Percentiles rank a stretch among this genome's conserved stretches.
phyloP scores from a whole-genome alignment of 768 basidiomycete species.

The Podaxis pistillaris region DNA sequence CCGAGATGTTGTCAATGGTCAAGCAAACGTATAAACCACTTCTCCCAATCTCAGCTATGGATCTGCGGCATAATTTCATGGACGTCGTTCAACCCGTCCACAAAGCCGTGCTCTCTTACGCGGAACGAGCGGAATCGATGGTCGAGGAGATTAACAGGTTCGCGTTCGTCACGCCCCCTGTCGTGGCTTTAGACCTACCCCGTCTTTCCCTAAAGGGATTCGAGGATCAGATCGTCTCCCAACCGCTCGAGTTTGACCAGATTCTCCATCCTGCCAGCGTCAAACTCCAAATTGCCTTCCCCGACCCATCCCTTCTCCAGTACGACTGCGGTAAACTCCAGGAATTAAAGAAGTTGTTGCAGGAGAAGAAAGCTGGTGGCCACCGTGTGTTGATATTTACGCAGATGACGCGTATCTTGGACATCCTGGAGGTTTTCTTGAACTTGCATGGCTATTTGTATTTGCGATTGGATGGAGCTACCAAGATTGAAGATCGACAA shows the following conservation, averaged over 20 bases:
- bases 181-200: constrained; percentile 74
- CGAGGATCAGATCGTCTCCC: constrained; percentile 24
- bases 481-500: constrained; percentile 92
- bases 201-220: constrained; percentile 53
- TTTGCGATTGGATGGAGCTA: constrained; percentile 90
- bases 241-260: constrained; percentile 56
- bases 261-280: constrained; percentile 72
- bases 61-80: constrained; percentile 37
- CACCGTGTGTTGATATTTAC: constrained; percentile 95
- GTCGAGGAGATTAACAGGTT: constrained; percentile 61
- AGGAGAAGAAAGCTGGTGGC: constrained; percentile 81
- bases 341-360: constrained; percentile 71
- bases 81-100: constrained; percentile 43
- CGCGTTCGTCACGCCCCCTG: constrained; percentile 77
- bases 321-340: constrained; percentile 98
- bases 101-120: constrained; percentile 61
- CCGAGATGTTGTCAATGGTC: constrained; percentile 43
- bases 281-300: constrained; percentile 91
- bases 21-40: constrained; percentile 43
- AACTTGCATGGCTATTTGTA: constrained; percentile 94
- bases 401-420: constrained; percentile 93
- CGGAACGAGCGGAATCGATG: constrained; percentile 54
- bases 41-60: constrained; percentile 46
- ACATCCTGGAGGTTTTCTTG: constrained; percentile 91
- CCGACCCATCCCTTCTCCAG: constrained; percentile 83